Conservation (phyloP, 305 asterid genomes). For the Fraxinus latifolia region DNA sequence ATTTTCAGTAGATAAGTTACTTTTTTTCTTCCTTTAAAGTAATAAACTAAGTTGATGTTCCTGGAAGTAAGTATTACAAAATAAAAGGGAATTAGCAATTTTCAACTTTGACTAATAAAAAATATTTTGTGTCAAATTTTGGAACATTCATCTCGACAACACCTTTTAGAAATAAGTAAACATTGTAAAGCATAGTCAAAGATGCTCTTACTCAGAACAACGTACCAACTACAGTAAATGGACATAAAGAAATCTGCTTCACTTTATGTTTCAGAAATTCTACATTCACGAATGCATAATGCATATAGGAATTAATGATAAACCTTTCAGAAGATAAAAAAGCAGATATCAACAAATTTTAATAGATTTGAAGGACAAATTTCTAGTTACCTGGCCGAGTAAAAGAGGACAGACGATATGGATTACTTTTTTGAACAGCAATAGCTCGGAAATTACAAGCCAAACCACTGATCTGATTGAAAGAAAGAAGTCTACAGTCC, state of each 20-base stretch:
- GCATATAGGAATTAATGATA: not conserved
- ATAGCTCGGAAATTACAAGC: slow-evolving; percentile 28
- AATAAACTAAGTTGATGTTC: not conserved
- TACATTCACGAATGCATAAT: not conserved
- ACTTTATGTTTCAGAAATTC: not conserved
- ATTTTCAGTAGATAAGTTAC: not conserved
- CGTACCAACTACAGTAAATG: not conserved
- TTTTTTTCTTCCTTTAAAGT: not conserved
- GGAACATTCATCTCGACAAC: no score
- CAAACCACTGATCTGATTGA: slow-evolving; percentile 45
- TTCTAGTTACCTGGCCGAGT: slow-evolving; percentile 42
- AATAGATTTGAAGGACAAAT: not conserved
- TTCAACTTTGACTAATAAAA: not conserved
- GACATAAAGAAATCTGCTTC: not conserved
- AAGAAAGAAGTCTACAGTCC: slow-evolving; percentile 67
- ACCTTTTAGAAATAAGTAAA: not conserved
- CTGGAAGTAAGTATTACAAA: not conserved
- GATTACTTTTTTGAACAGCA: slow-evolving; percentile 27
- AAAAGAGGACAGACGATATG: slow-evolving; percentile 24
- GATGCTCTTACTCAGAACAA: not conserved
- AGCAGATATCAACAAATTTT: not conserved
- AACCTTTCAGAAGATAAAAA: not conserved
- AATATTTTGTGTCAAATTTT: no score
- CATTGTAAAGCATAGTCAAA: not conserved
- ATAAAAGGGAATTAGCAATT: not conserved